Conservation (phyloP, 768 basidiomycete genomes). For the Agrocybe pediades region DNA sequence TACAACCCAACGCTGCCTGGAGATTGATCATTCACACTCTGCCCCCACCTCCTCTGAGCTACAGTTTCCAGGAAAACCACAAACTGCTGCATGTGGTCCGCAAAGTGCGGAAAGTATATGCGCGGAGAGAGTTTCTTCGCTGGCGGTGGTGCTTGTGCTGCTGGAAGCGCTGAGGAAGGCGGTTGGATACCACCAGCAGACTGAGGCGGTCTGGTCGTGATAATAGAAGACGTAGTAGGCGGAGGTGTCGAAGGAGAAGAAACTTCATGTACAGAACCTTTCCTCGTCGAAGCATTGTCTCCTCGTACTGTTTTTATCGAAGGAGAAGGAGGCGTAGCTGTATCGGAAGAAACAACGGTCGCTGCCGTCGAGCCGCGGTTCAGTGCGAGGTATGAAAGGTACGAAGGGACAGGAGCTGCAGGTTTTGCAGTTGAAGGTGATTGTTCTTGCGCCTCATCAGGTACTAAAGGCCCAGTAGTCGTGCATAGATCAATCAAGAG, state of each 20-base stretch:
- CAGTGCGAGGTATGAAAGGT: slow-evolving; percentile 79
- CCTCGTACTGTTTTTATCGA: slow-evolving; percentile 48
- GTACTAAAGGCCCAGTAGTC: slow-evolving; percentile 49
- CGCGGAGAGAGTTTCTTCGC: slow-evolving; percentile 74
- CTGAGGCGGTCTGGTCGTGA: background rate
- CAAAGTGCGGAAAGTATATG: slow-evolving; percentile 91
- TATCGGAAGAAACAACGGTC: slow-evolving; percentile 37
- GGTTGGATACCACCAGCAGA: slow-evolving; percentile 7
- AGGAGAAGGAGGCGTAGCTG: slow-evolving; percentile 41
- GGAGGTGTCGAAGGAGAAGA: slow-evolving; percentile 35
- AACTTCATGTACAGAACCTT: slow-evolving; percentile 37
- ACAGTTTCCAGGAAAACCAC: slow-evolving; percentile 88
- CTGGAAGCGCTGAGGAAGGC: too few species aligned
- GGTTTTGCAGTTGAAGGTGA: slow-evolving; percentile 9
- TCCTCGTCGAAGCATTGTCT: slow-evolving; percentile 35
- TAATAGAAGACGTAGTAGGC: slow-evolving; percentile 23
- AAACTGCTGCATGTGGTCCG: slow-evolving; percentile 85
- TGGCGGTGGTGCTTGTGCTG: too few species aligned
- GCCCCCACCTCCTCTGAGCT: slow-evolving; percentile 77
- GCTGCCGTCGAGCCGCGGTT: slow-evolving; percentile 54
- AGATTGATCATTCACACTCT: slow-evolving; percentile 51
- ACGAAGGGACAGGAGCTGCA: slow-evolving; percentile 51
- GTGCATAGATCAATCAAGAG: slow-evolving; percentile 93
- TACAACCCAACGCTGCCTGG: slow-evolving; percentile 26
- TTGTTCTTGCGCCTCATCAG: slow-evolving; percentile 37